phyloP scores from a whole-genome alignment of 2,329 filamentous ascomycete genomes.

The Neonectria faginata region DNA sequence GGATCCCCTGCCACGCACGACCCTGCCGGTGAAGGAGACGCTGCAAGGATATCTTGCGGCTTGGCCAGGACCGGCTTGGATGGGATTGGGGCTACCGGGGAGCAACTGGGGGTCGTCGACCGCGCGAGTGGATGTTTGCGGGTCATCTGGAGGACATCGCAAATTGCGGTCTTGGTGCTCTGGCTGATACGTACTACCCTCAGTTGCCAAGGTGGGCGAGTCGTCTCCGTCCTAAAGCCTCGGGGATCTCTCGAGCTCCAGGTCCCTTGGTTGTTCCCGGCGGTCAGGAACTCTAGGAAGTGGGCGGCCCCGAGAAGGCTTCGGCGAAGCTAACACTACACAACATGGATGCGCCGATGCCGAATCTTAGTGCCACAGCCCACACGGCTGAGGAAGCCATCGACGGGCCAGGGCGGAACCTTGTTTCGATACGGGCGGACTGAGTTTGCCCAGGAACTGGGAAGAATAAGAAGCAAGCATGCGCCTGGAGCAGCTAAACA shows the following conservation, averaged over 20 bases:
- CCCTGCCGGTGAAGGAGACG: constrained; percentile 22
- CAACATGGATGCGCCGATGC: constrained; percentile 10
- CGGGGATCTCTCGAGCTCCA: neutral
- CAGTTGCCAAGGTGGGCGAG: constrained; percentile 14
- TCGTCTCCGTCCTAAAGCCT: constrained; percentile 6
- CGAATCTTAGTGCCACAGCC: constrained; percentile 31
- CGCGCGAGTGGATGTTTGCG: constrained; percentile 38
- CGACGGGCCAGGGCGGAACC: constrained; percentile 3
- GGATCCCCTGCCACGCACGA: constrained; percentile 18
- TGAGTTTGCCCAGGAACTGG: constrained; percentile 5
- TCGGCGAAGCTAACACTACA: constrained; percentile 7
- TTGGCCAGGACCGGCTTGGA: constrained; percentile 10
- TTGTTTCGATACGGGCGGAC: constrained; percentile 1
- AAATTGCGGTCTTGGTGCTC: constrained; percentile 41
- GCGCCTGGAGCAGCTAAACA: constrained; percentile 1
- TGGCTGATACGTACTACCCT: constrained; percentile 10
- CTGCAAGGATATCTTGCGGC: constrained; percentile 17
- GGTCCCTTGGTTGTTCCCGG: neutral
- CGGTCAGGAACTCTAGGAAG: neutral
- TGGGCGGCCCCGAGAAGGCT: constrained; percentile 1
- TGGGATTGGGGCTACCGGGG: constrained; percentile 21
- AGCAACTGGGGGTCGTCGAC: constrained; percentile 12
- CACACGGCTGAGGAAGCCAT: neutral
- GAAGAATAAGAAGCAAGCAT: constrained; percentile 4
- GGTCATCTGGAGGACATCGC: constrained; percentile 34